Base-by-base conservation (phyloP, 805 yeast genomes). In the Saturnispora sekii region DNA sequence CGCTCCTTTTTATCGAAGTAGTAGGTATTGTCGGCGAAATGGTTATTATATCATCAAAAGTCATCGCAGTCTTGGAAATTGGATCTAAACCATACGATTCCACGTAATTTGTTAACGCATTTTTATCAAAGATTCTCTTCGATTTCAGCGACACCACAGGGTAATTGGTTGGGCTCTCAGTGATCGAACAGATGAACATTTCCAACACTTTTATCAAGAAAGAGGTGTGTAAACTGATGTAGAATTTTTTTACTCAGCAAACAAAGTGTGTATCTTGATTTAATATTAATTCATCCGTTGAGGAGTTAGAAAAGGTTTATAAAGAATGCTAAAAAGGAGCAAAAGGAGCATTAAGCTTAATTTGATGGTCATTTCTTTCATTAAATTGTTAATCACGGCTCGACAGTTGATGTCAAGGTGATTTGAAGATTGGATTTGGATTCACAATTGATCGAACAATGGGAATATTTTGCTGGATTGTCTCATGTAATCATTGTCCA, bases 101-200 rank as follows among this genome's bases (percentile, higher is more conserved):
- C 10, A 89, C 67, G 55, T 84, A 87, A 18, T 76, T 70, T 44
- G 68, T 75, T 10, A 88, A 65, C 39, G 84, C 66, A 11, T 67
- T 55, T 50, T 67, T 69, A 51, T 89, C 96, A 58, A 83, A 89
- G 2, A 90, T 63, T 38, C 76, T 66, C 9, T 84, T 83, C 45
- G 88, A 79, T 49, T 66, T 75, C 3, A 81, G 78, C 0, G 95
- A 86, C 1, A 89, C 65, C 8, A 85, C 96, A 0, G 97, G 90
- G 32, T 68, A 68, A n/a, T 56, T 60, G 5, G 88, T 75, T 0
- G 73, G 75, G 48, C 78, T 76, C 10, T 96, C 96, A 10, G 95
- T 81, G n/a, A 64, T 51, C 1, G 64, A 50, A 44, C 67, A 63
- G 35, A 62, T 51, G 10, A 49, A 45, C 55, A 52, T 52, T 9